Percentiles rank a stretch among this genome's conserved stretches.
Conservation (phyloP, 2,329 filamentous ascomycete species). For the Geosmithia putterillii region DNA sequence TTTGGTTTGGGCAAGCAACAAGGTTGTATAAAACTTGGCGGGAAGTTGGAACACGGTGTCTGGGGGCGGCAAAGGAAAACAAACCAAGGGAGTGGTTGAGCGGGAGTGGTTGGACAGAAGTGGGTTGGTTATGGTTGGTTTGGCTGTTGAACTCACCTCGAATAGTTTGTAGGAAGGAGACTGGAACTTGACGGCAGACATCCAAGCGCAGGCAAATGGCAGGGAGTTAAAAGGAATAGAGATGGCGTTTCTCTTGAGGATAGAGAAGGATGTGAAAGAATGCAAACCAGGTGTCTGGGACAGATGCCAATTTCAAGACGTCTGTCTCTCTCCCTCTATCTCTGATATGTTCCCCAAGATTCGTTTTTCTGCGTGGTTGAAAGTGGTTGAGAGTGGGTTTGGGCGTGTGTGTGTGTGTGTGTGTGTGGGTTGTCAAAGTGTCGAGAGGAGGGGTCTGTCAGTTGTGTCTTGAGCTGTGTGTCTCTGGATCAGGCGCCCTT, state of each 20-base stretch:
- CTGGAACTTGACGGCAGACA: conserved; percentile 46
- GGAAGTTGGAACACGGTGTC: conserved; percentile 16
- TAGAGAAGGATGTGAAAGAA: conserved; percentile 16
- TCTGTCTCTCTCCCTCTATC: too few species aligned
- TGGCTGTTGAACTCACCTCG: conserved; percentile 44
- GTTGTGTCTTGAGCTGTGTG: conserved; percentile 3
- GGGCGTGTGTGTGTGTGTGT: too few species aligned
- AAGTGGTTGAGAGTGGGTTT: conserved; percentile 7
- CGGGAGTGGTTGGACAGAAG: too few species aligned
- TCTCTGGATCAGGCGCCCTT: conserved; percentile 10
- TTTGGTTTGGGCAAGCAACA: background rate
- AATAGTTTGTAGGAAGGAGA: conserved; percentile 44
- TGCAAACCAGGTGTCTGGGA: conserved; percentile 25
- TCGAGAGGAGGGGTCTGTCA: conserved; percentile 19
- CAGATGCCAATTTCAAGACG: conserved; percentile 5
- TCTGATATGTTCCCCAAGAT: too few species aligned
- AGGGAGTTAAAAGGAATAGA: conserved; percentile 10
- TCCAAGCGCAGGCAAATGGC: conserved; percentile 33
- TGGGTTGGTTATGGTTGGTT: too few species aligned
- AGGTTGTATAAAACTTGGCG: background rate
- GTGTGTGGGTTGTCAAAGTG: conserved; percentile 10
- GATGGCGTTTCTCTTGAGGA: conserved; percentile 18
- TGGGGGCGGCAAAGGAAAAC: background rate
- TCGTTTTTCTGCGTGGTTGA: conserved; percentile 17
- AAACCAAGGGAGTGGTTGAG: too few species aligned